Evolutionary conservation across 2,329 filamentous ascomycete species (phyloP).

Genomic region (Trichoderma sp.): DNA sequence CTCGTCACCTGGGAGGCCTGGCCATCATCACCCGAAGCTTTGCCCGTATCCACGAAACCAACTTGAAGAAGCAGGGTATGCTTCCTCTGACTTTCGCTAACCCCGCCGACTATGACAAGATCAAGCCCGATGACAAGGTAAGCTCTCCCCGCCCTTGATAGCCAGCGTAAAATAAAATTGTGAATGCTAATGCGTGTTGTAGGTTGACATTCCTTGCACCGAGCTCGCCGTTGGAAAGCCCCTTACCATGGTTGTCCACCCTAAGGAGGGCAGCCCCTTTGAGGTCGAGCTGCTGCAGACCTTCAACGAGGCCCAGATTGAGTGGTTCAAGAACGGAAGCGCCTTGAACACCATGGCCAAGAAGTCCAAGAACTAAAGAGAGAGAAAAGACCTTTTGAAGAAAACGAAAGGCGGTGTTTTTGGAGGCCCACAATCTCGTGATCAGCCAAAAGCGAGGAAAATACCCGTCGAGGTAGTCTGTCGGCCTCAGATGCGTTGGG

Average conservation of each 20-base stretch:
- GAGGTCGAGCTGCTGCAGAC: constrained; percentile 87
- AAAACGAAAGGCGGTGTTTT: not conserved
- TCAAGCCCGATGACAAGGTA: constrained; percentile 84
- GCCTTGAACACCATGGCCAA: constrained; percentile 99
- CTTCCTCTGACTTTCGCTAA: constrained; percentile 93
- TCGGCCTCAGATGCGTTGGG: not conserved
- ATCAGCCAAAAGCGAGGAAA: not conserved
- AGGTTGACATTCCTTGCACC: constrained; percentile 81
- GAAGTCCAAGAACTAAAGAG: constrained; percentile 39
- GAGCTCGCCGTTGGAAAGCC: constrained; percentile 91
- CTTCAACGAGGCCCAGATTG: constrained; percentile 96
- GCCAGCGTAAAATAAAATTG: not conserved
- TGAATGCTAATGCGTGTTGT: not conserved
- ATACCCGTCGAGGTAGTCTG: not conserved
- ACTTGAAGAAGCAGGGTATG: constrained; percentile 99
- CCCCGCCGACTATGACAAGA: constrained; percentile 96
- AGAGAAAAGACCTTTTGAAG: not conserved
- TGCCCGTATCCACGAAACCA: constrained; percentile 99
- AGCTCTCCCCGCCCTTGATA: constrained; percentile 23
- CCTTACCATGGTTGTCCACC: constrained; percentile 87
- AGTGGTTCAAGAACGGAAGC: constrained; percentile 99
- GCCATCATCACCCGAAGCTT: constrained; percentile 96
- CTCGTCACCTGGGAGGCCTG: constrained; percentile 92
- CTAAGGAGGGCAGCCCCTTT: constrained; percentile 78
- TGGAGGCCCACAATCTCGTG: not conserved